phyloP scores from a whole-genome alignment of 805 yeast species.

The Candida xyloterini region DNA sequence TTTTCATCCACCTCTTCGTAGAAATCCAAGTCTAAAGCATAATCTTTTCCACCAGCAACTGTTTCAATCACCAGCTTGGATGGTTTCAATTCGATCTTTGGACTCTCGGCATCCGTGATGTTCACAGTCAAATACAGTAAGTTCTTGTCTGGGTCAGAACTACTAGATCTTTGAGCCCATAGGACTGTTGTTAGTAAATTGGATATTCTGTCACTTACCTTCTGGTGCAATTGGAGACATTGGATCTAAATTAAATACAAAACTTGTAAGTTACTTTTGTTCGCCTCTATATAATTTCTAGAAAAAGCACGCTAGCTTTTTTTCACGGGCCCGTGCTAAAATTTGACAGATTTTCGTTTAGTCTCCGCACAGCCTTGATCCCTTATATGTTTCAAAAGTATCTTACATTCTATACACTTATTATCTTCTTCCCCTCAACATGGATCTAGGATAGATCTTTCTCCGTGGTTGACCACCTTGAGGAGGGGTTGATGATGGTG shows the following conservation, averaged over 20 bases:
- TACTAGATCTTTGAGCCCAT: slow-evolving; percentile 97
- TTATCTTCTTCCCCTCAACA: slow-evolving; percentile 21
- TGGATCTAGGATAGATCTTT: slow-evolving; percentile 21
- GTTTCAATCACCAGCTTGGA: slow-evolving; percentile 52
- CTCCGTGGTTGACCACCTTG: slow-evolving; percentile 17
- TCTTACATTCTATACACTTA: slow-evolving; percentile 6
- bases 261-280: not conserved
- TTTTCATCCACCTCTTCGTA: slow-evolving; percentile 71
- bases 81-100: slow-evolving; percentile 59
- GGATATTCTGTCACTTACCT: slow-evolving; percentile 24
- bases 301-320: not conserved
- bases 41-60: slow-evolving; percentile 48
- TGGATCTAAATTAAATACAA: not conserved
- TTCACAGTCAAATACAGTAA: slow-evolving; percentile 69
- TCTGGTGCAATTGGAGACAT: slow-evolving; percentile 32
- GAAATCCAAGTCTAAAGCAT: slow-evolving; percentile 69
- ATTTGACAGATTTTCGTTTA: not conserved
- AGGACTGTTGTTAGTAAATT: slow-evolving; percentile 42
- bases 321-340: not conserved
- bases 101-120: slow-evolving; percentile 64
- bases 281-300: not conserved
- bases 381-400: slow-evolving; percentile 7
- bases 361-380: slow-evolving; percentile 7
- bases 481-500: slow-evolving; percentile 24
- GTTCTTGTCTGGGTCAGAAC: slow-evolving; percentile 69